Conservation (phyloP, 257 asterid species). For the Eucommia ulmoides region DNA sequence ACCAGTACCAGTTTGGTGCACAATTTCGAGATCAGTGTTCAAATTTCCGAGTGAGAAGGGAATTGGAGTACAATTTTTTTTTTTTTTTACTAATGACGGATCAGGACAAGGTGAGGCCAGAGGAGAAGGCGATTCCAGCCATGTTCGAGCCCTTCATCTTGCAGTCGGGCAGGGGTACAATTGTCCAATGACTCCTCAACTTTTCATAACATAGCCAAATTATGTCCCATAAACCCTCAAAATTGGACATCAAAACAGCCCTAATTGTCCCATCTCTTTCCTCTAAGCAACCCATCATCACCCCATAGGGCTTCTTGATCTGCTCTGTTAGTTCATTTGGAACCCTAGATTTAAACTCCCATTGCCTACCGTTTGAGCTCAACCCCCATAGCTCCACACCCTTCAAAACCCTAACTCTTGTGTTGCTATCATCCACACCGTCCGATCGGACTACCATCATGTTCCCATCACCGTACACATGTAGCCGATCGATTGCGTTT, state of each 20-base stretch:
- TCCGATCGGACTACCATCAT: conserved; percentile 20
- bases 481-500: conserved; percentile 12
- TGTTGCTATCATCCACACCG: not conserved
- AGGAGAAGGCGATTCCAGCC: conserved; percentile 33
- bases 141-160: conserved; percentile 30
- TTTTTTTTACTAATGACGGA: too few relatives aligned
- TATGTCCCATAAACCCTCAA: conserved; percentile 31
- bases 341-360: conserved; percentile 24
- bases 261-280: conserved; percentile 14
- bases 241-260: conserved; percentile 28
- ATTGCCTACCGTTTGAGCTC: conserved; percentile 20
- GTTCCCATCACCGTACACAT: conserved; percentile 35
- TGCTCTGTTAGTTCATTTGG: conserved; percentile 20
- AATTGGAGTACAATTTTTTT: too few relatives aligned
- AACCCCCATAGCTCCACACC: conserved; percentile 27
- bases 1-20: too few relatives aligned
- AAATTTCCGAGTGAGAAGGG: too few relatives aligned
- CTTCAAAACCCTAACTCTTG: conserved; percentile 12
- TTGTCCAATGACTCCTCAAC: conserved; percentile 10
- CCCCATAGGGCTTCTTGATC: conserved; percentile 30
- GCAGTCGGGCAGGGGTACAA: conserved; percentile 21
- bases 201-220: conserved; percentile 25
- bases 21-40: too few relatives aligned
- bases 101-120: conserved; percentile 17
- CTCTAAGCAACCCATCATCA: conserved; percentile 38